A percentile compares a stretch with the other conserved stretches of the same genome.
Evolutionary conservation across 495 filamentous ascomycete genomes (phyloP).

Genomic region (Rostrohypoxylon terebratum): DNA sequence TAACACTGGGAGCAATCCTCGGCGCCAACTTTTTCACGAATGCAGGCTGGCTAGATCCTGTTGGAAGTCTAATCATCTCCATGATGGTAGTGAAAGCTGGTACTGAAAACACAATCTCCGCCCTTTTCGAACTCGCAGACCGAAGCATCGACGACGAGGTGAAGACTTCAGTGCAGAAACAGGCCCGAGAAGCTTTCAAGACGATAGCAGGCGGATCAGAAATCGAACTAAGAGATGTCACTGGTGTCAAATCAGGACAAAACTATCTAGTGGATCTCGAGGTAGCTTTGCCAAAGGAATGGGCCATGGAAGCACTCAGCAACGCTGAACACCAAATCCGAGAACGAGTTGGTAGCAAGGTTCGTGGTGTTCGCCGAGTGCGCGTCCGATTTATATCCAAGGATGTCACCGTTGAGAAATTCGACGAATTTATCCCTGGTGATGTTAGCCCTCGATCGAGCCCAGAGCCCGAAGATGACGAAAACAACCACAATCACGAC

Average conservation of each 20-base stretch:
- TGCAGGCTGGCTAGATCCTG: conserved; percentile 92
- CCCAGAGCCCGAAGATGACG: conserved; percentile 73
- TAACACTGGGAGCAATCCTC: conserved; percentile 86
- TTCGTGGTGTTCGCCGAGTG: conserved; percentile 83
- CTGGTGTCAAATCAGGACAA: conserved; percentile 92
- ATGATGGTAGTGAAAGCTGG: conserved; percentile 93
- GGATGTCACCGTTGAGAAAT: conserved; percentile 65
- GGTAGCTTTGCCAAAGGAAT: conserved; percentile 76
- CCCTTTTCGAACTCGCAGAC: conserved; percentile 89
- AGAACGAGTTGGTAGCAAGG: conserved; percentile 73
- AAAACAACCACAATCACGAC: conserved; percentile 60
- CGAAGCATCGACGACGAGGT: conserved; percentile 87
- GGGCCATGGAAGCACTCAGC: conserved; percentile 76
- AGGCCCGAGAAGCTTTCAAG: conserved; percentile 69
- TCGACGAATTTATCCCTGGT: conserved; percentile 82
- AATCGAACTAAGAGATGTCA: conserved; percentile 75
- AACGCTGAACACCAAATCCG: conserved; percentile 78
- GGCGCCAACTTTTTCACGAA: conserved; percentile 87
- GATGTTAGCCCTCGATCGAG: conserved; percentile 71
- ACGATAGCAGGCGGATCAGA: conserved; percentile 58
- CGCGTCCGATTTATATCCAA: conserved; percentile 83
- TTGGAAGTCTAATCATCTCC: conserved; percentile 91
- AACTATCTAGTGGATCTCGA: conserved; percentile 93
- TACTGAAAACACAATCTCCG: conserved; percentile 82
- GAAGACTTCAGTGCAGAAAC: conserved; percentile 72